These are phyloP conservation scores for Talaromyces proteolyticus DNA, from an alignment of 495 filamentous ascomycete species.

Conservation along the genomic window DNA sequence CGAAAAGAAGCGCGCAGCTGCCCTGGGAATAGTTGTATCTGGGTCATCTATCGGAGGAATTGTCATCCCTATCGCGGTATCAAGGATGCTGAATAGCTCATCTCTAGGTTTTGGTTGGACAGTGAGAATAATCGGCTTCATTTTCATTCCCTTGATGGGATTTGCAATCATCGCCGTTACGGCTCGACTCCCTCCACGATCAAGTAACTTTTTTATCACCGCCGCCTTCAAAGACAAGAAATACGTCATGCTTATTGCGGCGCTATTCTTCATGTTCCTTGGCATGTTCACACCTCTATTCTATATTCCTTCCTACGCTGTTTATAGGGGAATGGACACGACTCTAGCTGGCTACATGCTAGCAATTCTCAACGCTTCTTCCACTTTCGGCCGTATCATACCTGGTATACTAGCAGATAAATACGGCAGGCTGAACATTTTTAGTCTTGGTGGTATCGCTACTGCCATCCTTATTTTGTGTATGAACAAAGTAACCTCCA, in stretches of 20 bases:
- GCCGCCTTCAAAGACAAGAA: constrained; percentile 26
- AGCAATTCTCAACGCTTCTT: constrained; percentile 59
- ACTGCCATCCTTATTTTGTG: constrained; percentile 24
- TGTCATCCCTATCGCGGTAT: constrained; percentile 28
- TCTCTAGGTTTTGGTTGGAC: constrained; percentile 50
- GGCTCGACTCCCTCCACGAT: constrained; percentile 33
- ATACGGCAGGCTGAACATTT: constrained; percentile 45
- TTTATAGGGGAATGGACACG: constrained; percentile 46
- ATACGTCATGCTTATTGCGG: constrained; percentile 16
- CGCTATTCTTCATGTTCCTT: constrained; percentile 56
- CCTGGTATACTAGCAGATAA: constrained; percentile 50
- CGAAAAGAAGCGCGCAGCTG: constrained; percentile 45
- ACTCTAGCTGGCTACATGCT: constrained; percentile 54
- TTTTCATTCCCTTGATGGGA: constrained; percentile 35
- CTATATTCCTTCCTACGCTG: constrained; percentile 54
- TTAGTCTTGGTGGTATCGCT: constrained; percentile 15
- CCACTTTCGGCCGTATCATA: constrained; percentile 51
- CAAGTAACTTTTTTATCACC: constrained; percentile 29
- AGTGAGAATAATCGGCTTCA: constrained; percentile 48
- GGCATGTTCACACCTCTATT: constrained; percentile 64
- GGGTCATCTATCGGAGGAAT: constrained; percentile 20
- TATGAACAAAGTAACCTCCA: constrained; percentile 24
- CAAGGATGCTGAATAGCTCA: constrained; percentile 29
- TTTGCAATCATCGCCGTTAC: constrained; percentile 32
- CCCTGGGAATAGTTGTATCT: constrained; percentile 26